phyloP scores from a whole-genome alignment of 2,329 filamentous ascomycete genomes.

The Xylaria sp. region DNA sequence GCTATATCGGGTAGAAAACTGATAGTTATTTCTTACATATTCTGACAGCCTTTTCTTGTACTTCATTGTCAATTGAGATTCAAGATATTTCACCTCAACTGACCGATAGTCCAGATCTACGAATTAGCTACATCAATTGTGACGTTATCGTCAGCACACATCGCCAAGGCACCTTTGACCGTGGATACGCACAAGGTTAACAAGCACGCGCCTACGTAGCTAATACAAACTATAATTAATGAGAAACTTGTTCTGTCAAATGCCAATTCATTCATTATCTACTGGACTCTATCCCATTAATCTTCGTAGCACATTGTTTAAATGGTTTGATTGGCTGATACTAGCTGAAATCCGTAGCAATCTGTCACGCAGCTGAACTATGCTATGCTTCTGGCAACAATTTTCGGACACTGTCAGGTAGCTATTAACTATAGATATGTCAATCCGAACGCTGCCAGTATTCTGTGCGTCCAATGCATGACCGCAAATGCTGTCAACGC shows the following conservation, averaged over 20 bases:
- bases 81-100: slow-evolving; percentile 16
- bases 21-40: slow-evolving; percentile 99
- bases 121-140: not conserved
- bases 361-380: not conserved
- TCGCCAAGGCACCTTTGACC: not conserved
- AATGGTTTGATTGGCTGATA: not conserved
- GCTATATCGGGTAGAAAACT: slow-evolving; percentile 79
- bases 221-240: not conserved
- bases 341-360: slow-evolving; percentile 3
- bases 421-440: slow-evolving; percentile 7
- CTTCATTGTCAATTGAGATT: slow-evolving; percentile 1
- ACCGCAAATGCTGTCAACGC: slow-evolving; percentile 18
- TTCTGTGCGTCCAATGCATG: slow-evolving; percentile 16
- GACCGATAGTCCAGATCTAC: slow-evolving; percentile 21
- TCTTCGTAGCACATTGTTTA: not conserved
- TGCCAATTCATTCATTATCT: too few species aligned
- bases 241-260: not conserved
- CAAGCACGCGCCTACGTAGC: not conserved
- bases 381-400: not conserved
- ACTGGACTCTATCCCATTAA: not conserved
- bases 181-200: not conserved
- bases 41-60: slow-evolving; percentile 69
- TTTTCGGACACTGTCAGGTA: not conserved
- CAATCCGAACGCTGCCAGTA: slow-evolving; percentile 1
- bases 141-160: not conserved